Conservation (phyloP, 1,284 basidiomycete species). For the Veloboletus limbatus region DNA sequence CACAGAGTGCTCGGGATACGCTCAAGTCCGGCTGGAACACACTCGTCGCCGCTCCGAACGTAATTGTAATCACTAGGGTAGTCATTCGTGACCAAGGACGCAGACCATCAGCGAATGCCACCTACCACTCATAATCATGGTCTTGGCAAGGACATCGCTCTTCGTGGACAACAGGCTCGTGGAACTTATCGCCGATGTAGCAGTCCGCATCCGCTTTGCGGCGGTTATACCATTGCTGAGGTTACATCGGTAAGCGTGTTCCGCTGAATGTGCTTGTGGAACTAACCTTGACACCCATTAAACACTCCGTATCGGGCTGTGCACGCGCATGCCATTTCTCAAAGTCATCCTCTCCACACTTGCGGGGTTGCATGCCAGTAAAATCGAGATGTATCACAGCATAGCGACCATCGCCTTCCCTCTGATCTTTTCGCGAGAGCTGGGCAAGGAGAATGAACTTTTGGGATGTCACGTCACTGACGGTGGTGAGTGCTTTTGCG, state of each 20-base stretch:
- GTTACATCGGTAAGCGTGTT: neutral
- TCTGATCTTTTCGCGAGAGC: slow-evolving; percentile 63
- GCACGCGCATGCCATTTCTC: slow-evolving; percentile 87
- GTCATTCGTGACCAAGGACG: neutral
- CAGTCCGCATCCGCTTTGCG: slow-evolving; percentile 85
- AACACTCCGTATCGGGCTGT: slow-evolving; percentile 65
- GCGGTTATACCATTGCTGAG: slow-evolving; percentile 89
- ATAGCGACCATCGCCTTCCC: slow-evolving; percentile 56
- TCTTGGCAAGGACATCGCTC: slow-evolving; percentile 84
- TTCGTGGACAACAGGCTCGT: slow-evolving; percentile 79
- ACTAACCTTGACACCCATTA: slow-evolving; percentile 92
- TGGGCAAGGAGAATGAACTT: slow-evolving; percentile 87
- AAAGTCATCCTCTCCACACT: slow-evolving; percentile 77
- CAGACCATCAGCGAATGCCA: slow-evolving; percentile 1
- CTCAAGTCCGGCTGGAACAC: slow-evolving; percentile 83
- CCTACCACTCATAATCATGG: slow-evolving; percentile 91
- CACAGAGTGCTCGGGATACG: slow-evolving; percentile 82
- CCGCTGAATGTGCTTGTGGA: neutral
- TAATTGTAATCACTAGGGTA: slow-evolving; percentile 81
- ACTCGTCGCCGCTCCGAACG: slow-evolving; percentile 67
- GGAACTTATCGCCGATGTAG: slow-evolving; percentile 90
- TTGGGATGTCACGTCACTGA: slow-evolving; percentile 91
- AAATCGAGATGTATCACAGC: slow-evolving; percentile 87
- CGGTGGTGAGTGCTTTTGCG: slow-evolving; percentile 76
- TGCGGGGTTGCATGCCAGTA: slow-evolving; percentile 59